Evolutionary conservation across 805 yeast genomes (phyloP).

Genomic region (Candida easanensis): DNA sequence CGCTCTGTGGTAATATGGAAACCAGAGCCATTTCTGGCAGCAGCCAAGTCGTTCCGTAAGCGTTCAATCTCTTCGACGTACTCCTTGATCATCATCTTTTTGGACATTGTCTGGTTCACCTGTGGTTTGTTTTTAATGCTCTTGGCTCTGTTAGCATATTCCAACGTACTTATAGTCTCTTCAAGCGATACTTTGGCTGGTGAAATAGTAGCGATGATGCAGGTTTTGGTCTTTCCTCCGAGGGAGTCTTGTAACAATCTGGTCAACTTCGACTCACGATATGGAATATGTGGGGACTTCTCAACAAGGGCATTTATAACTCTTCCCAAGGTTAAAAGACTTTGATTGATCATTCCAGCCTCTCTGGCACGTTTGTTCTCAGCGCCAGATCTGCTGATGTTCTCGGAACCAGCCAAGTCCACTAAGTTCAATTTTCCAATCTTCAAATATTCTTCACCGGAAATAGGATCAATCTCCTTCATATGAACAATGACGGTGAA

Average conservation of each 20-base stretch:
- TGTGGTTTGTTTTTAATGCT: conserved; percentile 69
- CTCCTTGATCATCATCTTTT: conserved; percentile 52
- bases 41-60: conserved; percentile 56
- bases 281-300: conserved; percentile 69
- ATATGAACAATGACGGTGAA: conserved; percentile 66
- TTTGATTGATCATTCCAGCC: conserved; percentile 88
- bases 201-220: conserved; percentile 78
- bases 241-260: conserved; percentile 75
- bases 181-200: conserved; percentile 71
- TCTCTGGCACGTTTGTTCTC: conserved; percentile 80
- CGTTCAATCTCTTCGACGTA: conserved; percentile 52
- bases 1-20: conserved; percentile 56
- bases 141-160: conserved; percentile 81
- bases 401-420: conserved; percentile 94
- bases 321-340: conserved; percentile 78
- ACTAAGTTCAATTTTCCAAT: conserved; percentile 77
- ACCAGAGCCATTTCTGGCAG: conserved; percentile 65
- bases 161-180: conserved; percentile 77
- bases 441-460: conserved; percentile 48
- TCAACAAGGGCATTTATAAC: conserved; percentile 76
- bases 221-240: conserved; percentile 82
- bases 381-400: conserved; percentile 81
- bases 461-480: conserved; percentile 44
- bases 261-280: conserved; percentile 80
- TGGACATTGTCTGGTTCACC: conserved; percentile 55